Conservation (phyloP, 257 asterid genomes). For the Henckelia pumila region DNA sequence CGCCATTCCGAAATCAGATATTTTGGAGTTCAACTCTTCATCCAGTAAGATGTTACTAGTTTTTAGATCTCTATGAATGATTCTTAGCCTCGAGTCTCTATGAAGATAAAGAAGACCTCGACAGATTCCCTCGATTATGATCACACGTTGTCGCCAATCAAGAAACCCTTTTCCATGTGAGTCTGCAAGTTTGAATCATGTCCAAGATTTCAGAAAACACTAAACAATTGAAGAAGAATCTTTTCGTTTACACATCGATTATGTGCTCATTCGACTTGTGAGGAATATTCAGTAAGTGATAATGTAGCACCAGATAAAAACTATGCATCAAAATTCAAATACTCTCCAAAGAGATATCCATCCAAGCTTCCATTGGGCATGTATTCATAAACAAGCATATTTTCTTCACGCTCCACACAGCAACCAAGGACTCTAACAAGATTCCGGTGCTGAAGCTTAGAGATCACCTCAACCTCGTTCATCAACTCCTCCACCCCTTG, state of each 20-base stretch:
- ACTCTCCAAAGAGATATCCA: slow-evolving; percentile 42
- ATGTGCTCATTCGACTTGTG: no score
- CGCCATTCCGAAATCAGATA: slow-evolving; percentile 60
- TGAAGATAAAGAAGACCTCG: slow-evolving; percentile 52
- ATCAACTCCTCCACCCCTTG: slow-evolving; percentile 47
- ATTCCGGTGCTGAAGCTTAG: slow-evolving; percentile 45
- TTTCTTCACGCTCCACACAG: slow-evolving; percentile 48
- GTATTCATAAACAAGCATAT: slow-evolving; percentile 21
- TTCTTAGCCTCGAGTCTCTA: slow-evolving; percentile 49
- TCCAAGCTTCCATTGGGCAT: slow-evolving; percentile 53
- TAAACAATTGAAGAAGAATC: no score
- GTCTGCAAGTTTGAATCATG: slow-evolving; percentile 24
- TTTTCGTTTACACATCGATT: background rate
- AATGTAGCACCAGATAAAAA: background rate
- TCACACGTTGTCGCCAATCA: slow-evolving; percentile 39
- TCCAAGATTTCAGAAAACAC: background rate
- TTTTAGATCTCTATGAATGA: no score
- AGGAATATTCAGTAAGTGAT: no score
- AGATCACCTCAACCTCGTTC: slow-evolving; percentile 42
- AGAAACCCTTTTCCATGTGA: slow-evolving; percentile 27
- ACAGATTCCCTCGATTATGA: slow-evolving; percentile 47
- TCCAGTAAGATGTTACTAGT: slow-evolving; percentile 48
- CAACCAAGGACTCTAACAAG: slow-evolving; percentile 47
- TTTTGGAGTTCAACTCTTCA: slow-evolving; percentile 45
- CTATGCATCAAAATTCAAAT: background rate